Percentiles rank a stretch among this genome's conserved stretches.
phyloP scores from a whole-genome alignment of 164 flowering plant species.

The Berberis thunbergii region DNA sequence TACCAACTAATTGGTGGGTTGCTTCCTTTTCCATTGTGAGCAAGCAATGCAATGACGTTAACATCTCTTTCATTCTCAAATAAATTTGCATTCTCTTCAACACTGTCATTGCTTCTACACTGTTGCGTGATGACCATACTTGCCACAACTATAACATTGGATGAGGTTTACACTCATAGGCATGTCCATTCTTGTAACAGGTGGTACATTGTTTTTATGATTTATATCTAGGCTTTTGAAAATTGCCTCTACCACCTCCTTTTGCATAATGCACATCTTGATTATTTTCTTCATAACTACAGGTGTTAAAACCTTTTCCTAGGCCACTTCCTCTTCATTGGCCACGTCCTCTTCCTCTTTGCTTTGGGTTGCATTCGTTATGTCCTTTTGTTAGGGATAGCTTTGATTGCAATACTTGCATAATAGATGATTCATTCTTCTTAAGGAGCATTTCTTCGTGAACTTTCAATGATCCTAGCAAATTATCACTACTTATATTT shows the following conservation, averaged over 20 bases:
- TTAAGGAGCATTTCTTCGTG: background rate
- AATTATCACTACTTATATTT: background rate
- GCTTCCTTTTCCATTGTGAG: background rate
- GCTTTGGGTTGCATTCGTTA: background rate
- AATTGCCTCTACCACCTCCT: background rate
- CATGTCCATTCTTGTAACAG: background rate
- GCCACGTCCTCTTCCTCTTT: background rate
- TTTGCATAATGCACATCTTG: background rate
- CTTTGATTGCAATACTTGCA: background rate
- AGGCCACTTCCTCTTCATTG: background rate
- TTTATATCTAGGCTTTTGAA: background rate
- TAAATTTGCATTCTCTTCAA: constrained; percentile 9
- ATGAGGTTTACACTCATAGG: background rate
- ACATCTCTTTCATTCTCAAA: constrained; percentile 5
- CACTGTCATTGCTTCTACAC: background rate
- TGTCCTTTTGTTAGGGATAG: background rate
- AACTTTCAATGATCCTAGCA: background rate
- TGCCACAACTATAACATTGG: constrained; percentile 1
- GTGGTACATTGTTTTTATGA: background rate
- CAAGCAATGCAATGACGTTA: constrained; percentile 6
- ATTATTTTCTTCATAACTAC: background rate
- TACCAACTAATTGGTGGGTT: constrained; percentile 7
- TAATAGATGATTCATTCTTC: background rate
- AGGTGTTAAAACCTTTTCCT: background rate
- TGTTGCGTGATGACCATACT: constrained; percentile 9